Conservation (phyloP, 2,329 filamentous ascomycete species). For the Pseudogymnoascus sp. region DNA sequence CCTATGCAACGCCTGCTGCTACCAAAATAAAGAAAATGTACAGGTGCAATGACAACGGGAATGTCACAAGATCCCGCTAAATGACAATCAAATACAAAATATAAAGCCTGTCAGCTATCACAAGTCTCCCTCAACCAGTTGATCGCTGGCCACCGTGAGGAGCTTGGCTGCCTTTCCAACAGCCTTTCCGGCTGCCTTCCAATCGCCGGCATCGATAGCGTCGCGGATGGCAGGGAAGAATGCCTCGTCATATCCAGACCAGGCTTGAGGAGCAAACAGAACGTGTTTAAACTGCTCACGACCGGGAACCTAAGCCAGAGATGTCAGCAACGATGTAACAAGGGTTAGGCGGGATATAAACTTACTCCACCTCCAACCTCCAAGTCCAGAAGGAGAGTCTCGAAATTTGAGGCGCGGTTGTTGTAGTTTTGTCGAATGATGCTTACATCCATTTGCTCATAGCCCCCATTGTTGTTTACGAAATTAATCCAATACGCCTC, state of each 20-base stretch:
- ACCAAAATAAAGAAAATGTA: not conserved
- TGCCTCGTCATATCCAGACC: constrained; percentile 59
- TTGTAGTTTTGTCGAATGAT: constrained; percentile 69
- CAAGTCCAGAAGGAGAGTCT: constrained; percentile 73
- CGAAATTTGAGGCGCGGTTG: constrained; percentile 68
- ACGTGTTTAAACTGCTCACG: constrained; percentile 92
- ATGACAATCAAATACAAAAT: constrained; percentile 5
- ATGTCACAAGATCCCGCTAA: constrained; percentile 6
- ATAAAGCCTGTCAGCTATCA: not conserved
- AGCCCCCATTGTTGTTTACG: constrained; percentile 63
- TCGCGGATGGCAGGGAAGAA: constrained; percentile 83
- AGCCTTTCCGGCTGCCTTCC: constrained; percentile 57
- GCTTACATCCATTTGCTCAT: constrained; percentile 47
- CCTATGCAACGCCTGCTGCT: constrained; percentile 7
- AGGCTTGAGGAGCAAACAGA: constrained; percentile 74
- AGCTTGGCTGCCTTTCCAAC: constrained; percentile 65
- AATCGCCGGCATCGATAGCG: constrained; percentile 63
- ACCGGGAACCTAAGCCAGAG: constrained; percentile 57
- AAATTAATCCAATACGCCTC: constrained; percentile 67
- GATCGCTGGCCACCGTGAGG: constrained; percentile 48
- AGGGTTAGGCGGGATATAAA: constrained; percentile 22
- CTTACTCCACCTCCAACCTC: constrained; percentile 65
- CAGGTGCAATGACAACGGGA: constrained; percentile 1
- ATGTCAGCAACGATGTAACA: constrained; percentile 8
- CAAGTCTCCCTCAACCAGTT: constrained; percentile 17